Percentiles rank a stretch among this genome's conserved stretches.
These are phyloP conservation scores for Schrenkiella parvula DNA, from an alignment of 345 rosid genomes.

Conservation along the genomic window DNA sequence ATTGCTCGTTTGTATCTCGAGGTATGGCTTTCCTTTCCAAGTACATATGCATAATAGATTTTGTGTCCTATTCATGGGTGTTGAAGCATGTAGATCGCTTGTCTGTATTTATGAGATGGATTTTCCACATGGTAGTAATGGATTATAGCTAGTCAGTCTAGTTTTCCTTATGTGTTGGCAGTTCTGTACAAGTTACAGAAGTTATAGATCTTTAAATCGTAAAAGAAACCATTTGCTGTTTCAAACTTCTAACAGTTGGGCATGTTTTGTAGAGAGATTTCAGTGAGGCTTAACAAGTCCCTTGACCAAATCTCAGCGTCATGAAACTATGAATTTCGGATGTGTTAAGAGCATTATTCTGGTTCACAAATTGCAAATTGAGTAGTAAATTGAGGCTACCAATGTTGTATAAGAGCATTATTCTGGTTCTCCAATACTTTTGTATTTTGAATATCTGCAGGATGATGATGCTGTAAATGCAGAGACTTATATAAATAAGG, in stretches of 20 bases:
- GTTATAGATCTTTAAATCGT: background rate
- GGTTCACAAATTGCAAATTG: background rate
- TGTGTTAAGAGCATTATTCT: background rate
- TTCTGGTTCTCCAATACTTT: background rate
- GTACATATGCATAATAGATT: background rate
- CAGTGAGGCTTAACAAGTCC: background rate
- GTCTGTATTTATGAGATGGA: background rate
- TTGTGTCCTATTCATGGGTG: background rate
- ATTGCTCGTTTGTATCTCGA: constrained; percentile 94
- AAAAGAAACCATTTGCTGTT: background rate
- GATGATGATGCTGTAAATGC: constrained; percentile 99
- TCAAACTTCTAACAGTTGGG: background rate
- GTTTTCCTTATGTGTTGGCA: background rate
- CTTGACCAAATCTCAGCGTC: constrained; percentile 1
- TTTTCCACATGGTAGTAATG: background rate
- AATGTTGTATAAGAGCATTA: background rate
- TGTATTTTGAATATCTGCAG: constrained; percentile 40
- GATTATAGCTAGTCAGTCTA: background rate
- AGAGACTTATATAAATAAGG: constrained; percentile 92
- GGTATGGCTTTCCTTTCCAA: constrained; percentile 44
- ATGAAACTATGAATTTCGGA: background rate
- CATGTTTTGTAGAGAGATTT: background rate
- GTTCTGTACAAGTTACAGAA: background rate
- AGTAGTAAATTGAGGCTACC: background rate
- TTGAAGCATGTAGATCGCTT: background rate